These are phyloP conservation scores for Myxozyma vanderwaltii DNA, from an alignment of 805 yeast genomes.

Conservation along the genomic window DNA sequence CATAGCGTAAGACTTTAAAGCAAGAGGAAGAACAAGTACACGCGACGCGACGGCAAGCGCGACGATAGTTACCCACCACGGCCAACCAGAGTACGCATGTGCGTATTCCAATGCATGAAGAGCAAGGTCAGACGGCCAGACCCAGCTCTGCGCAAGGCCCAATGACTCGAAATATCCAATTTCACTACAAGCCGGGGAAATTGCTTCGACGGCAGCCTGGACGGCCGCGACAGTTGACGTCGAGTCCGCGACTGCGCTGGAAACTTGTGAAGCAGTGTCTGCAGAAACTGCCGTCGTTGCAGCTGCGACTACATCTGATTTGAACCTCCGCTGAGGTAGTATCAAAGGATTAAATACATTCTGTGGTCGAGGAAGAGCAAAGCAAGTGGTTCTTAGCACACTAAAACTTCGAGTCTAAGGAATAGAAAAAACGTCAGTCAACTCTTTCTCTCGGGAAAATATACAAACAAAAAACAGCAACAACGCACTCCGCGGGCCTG, in stretches of 20 bases:
- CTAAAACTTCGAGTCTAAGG: background rate
- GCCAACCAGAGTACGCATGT: constrained; percentile 84
- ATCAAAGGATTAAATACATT: background rate
- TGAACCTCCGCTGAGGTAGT: background rate
- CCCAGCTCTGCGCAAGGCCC: constrained; percentile 83
- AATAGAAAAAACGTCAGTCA: no score
- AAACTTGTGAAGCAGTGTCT: background rate
- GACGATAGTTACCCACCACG: constrained; percentile 96
- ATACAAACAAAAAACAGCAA: no score
- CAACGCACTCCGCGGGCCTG: background rate
- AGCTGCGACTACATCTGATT: background rate
- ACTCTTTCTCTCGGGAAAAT: no score
- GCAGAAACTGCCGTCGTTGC: background rate
- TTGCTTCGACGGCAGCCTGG: background rate
- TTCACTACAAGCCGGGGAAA: constrained; percentile 44
- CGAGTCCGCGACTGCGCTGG: constrained; percentile 1
- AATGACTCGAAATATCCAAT: constrained; percentile 84
- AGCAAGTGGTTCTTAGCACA: background rate
- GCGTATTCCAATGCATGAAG: constrained; percentile 76
- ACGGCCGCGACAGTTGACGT: background rate
- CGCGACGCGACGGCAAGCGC: constrained; percentile 72
- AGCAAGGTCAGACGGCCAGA: constrained; percentile 81
- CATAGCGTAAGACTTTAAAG: constrained; percentile 77
- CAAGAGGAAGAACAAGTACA: constrained; percentile 72
- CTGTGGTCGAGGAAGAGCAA: background rate